Conservation (phyloP, 441 rosid species). For the Metrosideros polymorpha region DNA sequence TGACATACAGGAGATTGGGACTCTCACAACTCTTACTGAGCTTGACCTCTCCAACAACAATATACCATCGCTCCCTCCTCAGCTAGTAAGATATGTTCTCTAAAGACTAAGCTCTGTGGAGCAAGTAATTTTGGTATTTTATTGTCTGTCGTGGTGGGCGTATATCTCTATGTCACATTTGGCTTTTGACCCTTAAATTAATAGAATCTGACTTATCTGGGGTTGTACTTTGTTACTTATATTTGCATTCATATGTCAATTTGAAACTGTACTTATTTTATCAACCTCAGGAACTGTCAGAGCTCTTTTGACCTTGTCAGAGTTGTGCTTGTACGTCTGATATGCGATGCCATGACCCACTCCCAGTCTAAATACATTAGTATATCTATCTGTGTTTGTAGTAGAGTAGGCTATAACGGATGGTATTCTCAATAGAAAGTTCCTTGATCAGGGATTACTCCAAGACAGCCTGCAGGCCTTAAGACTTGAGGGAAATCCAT, state of each 20-base stretch:
- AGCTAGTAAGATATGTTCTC: conserved; percentile 39
- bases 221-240: neutral
- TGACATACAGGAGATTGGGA: conserved; percentile 53
- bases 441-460: conserved; percentile 58
- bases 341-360: neutral
- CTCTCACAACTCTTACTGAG: conserved; percentile 57
- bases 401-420: neutral
- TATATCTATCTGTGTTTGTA: neutral
- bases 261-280: neutral
- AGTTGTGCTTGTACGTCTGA: neutral
- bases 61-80: conserved; percentile 75
- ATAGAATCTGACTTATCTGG: neutral
- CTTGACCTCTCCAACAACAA: conserved; percentile 84
- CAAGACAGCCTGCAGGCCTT: conserved; percentile 70
- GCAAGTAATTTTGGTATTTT: neutral
- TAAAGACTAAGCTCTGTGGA: neutral
- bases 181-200: neutral
- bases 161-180: neutral
- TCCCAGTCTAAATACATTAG: neutral
- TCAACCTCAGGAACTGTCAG: neutral
- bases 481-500: conserved; percentile 83
- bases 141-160: neutral
- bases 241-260: neutral
- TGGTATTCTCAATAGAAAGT: neutral
- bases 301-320: neutral